A percentile compares a stretch with the other conserved stretches of the same genome.
These are phyloP conservation scores for Magnusiomyces paraingens DNA, from an alignment of 1,139 yeast genomes.

Conservation along the genomic window DNA sequence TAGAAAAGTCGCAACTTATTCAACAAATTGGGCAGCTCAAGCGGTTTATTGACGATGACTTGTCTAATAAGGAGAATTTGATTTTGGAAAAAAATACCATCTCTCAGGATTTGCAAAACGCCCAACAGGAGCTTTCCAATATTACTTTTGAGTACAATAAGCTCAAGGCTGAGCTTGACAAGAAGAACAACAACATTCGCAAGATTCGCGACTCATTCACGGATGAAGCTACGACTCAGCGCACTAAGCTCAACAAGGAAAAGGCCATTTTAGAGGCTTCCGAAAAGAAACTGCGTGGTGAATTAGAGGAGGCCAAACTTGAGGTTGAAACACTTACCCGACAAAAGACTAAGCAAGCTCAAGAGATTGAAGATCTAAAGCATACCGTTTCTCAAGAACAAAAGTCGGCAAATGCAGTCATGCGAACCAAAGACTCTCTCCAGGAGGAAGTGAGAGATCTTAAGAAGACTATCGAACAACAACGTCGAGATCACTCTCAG, in stretches of 20 bases:
- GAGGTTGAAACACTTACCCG: conserved; percentile 23
- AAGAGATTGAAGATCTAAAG: conserved; percentile 68
- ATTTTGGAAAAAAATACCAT: conserved; percentile 27
- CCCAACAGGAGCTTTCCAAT: conserved; percentile 20
- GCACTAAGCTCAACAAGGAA: conserved; percentile 32
- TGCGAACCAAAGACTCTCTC: conserved; percentile 21
- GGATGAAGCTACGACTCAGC: conserved; percentile 41
- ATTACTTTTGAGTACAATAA: conserved; percentile 27
- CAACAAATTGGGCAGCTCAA: conserved; percentile 22
- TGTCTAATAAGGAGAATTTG: conserved; percentile 21
- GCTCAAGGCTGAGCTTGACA: conserved; percentile 22
- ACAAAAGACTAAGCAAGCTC: conserved; percentile 56
- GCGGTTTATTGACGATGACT: conserved; percentile 21
- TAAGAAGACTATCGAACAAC: conserved; percentile 23
- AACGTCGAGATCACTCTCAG: conserved; percentile 28
- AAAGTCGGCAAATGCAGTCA: conserved; percentile 25
- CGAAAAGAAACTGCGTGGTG: conserved; percentile 31
- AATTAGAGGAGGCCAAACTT: conserved; percentile 25
- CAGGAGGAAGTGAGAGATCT: conserved; percentile 24
- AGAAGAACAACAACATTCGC: conserved; percentile 31
- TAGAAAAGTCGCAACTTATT: conserved; percentile 14
- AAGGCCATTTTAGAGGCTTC: conserved; percentile 37
- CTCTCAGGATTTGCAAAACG: conserved; percentile 22
- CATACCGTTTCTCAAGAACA: conserved; percentile 29
- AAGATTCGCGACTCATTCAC: conserved; percentile 32